Evolutionary conservation across 2,329 filamentous ascomycete species (phyloP), one percentile per base, ranked within the genome.

Genomic region (Exophiala bonariae): DNA sequence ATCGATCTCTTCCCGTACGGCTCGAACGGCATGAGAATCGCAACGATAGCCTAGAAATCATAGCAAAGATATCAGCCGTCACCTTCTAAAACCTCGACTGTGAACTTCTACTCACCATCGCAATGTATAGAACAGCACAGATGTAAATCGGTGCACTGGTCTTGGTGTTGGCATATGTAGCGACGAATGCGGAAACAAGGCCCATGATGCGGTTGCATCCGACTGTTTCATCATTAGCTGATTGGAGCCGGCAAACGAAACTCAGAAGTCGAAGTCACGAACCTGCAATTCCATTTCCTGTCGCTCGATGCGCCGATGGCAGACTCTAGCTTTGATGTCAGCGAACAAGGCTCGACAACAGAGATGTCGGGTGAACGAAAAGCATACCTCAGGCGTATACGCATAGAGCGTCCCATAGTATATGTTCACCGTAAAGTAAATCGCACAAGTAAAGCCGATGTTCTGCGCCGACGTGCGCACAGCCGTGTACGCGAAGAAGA

Each of bases 401-500:
- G 81, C 79, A 61, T 90, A 90, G 0, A 90, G 68, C 1, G 90
- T 86, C 0, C 86, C 86, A 57, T 89, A 90, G 2, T 71, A 79
- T 1, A 75, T 65, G 0, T 87, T 85, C 0, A 85, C 89, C 0
- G 85, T 89, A 0, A 81, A 86, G 44, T 75, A 79, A 59, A 87
- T 85, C 22, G 81, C 72, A 61, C 85, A 88, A 4, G 78, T 83
- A 58, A 89, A 86, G 1, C 76, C 85, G 0, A 87, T 64, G 56
- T 89, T 83, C 59, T 87, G 74, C 2, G 72, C 68, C 4, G 78
- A 70, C 1, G 76, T 86, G 20, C 76, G 71, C 13, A 89, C 82
- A 34, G 80, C 75, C 0, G 86, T 89, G 64, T 89, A 89, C 3
- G 79, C 82, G 59, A 89, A 89, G 71, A 89, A 87, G 66, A 90